These are phyloP conservation scores for Goffeauzyma gilvescens DNA, from an alignment of 768 basidiomycete species.

Conservation along the genomic window DNA sequence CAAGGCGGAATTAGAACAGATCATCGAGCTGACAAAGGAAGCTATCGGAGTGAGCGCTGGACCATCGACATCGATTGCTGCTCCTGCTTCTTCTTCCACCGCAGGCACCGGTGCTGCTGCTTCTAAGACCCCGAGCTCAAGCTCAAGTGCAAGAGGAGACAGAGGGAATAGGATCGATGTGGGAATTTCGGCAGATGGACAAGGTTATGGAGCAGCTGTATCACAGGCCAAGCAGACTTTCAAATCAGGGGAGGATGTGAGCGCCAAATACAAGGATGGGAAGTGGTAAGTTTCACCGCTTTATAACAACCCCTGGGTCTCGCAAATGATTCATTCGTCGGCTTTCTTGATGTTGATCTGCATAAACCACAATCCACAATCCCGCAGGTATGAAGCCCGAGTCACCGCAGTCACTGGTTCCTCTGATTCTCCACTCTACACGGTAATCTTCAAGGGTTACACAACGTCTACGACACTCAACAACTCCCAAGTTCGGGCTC, in stretches of 20 bases:
- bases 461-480: constrained; percentile 29
- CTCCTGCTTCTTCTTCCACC: constrained; percentile 7
- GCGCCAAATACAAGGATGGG: constrained; percentile 33
- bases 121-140: too few relatives aligned
- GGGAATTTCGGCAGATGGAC: too few relatives aligned
- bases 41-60: constrained; percentile 14
- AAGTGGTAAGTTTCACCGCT: constrained; percentile 23
- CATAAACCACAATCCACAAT: not conserved
- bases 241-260: constrained; percentile 31
- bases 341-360: not conserved
- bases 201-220: constrained; percentile 3
- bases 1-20: constrained; percentile 27
- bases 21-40: constrained; percentile 28
- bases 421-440: constrained; percentile 26
- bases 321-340: not conserved
- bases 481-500: constrained; percentile 21
- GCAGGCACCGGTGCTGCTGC: constrained; percentile 1
- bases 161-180: too few relatives aligned
- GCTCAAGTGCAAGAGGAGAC: too few relatives aligned
- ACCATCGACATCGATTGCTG: not conserved
- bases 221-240: constrained; percentile 16
- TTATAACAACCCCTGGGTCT: not conserved
- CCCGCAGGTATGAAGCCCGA: constrained; percentile 27
- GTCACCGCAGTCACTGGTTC: constrained; percentile 29
- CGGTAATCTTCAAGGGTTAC: constrained; percentile 31